Base-by-base conservation (phyloP, 768 basidiomycete species). In the Trametes cinnabarina region DNA sequence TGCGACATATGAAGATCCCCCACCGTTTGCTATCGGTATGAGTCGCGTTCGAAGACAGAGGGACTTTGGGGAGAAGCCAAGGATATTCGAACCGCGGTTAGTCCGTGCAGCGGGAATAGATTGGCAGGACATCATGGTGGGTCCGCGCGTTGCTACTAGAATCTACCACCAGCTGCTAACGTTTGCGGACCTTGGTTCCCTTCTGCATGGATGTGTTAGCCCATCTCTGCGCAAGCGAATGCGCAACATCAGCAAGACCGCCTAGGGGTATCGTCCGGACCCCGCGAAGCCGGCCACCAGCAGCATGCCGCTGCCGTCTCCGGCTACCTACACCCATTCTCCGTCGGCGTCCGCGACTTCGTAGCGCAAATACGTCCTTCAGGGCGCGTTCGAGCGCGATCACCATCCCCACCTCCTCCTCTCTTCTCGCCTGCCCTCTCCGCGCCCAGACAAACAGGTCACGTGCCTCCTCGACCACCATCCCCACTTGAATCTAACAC, bases 61-160 rank as follows among this genome's bases (percentile, higher is more conserved):
- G 14, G 57, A 56, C 12, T 14, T 58, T 23, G 57, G 59, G 1
- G 34, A 37, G 37, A 54, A 15, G 20, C 63, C 63, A 40, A 47
- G 54, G 46, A 28, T 65, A 25, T 60, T 35, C 34, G 63, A 65
- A n/a, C n/a, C 60, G 17, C 55, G 41, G 12, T 43, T 22, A 8
- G 39, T 11, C 19, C 39, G 52, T 6, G 22, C 55, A 3, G 30
- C 25, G 30, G 20, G 44, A 15, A 30, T 26, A 2, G 22, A 23
- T 19, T 58, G 63, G 63, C 28, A 41, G 47, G 37, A 54, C 17
- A 54, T 57, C 44, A 44, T 55, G 57, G 63, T 62, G 57, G 42
- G 62, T 51, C 22, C 28, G 9, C n/a, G 10, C 7, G 22, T 17
- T 30, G 10, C 8, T 41, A 32, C 26, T 15, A 2, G 1, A 3